These are phyloP conservation scores for Scytalidium sp. DNA, from an alignment of 2,329 filamentous ascomycete species.

Conservation along the genomic window DNA sequence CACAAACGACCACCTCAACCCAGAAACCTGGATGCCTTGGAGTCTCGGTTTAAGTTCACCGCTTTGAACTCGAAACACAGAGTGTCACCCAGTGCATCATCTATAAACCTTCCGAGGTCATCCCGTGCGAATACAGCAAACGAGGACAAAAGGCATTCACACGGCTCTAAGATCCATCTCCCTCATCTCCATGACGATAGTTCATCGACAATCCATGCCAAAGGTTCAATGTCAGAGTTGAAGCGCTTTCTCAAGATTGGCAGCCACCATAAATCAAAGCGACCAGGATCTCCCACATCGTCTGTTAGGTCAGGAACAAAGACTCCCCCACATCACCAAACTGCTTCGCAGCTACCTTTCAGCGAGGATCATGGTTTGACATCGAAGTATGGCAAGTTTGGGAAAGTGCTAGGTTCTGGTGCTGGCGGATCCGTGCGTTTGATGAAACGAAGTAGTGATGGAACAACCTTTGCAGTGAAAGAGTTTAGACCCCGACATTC, in stretches of 20 bases:
- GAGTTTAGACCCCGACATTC: slow-evolving; percentile 90
- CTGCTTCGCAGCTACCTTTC: slow-evolving; percentile 72
- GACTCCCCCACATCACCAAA: slow-evolving; percentile 44
- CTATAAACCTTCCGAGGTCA: slow-evolving; percentile 45
- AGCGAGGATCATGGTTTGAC: slow-evolving; percentile 88
- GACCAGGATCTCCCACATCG: slow-evolving; percentile 60
- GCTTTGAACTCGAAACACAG: slow-evolving; percentile 66
- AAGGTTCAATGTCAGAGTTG: slow-evolving; percentile 86
- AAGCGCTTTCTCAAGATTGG: slow-evolving; percentile 94
- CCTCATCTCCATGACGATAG: slow-evolving; percentile 43
- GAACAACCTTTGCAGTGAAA: slow-evolving; percentile 94
- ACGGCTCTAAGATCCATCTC: slow-evolving; percentile 39
- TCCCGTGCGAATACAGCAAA: slow-evolving; percentile 42
- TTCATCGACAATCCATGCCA: slow-evolving; percentile 43
- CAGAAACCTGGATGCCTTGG: slow-evolving; percentile 64
- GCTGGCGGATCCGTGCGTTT: slow-evolving; percentile 92
- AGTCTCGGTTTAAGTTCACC: slow-evolving; percentile 77
- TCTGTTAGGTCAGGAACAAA: slow-evolving; percentile 48
- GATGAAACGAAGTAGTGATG: slow-evolving; percentile 90
- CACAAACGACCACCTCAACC: slow-evolving; percentile 70
- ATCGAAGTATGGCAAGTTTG: slow-evolving; percentile 93
- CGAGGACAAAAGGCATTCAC: slow-evolving; percentile 51
- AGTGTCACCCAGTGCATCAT: slow-evolving; percentile 51
- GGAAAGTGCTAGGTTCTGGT: slow-evolving; percentile 88
- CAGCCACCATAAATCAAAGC: slow-evolving; percentile 63